These are phyloP conservation scores for Oenanthe javanica DNA, from an alignment of 140 eudicot species.

Conservation along the genomic window DNA sequence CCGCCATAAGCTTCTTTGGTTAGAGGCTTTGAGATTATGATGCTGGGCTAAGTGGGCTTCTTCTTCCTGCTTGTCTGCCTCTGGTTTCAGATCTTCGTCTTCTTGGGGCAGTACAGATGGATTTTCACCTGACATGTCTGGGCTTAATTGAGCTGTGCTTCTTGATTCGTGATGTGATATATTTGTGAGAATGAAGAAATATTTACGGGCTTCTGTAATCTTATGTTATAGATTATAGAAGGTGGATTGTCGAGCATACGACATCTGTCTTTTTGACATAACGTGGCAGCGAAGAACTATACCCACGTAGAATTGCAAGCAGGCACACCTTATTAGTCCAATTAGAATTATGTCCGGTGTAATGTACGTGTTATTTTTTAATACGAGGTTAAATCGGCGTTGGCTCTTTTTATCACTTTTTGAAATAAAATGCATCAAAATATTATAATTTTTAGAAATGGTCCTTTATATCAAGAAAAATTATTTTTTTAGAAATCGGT, in stretches of 20 bases:
- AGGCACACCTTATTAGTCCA: neutral
- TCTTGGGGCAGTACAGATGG: neutral
- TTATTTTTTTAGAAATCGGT: too few relatives aligned
- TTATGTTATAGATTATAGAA: too few relatives aligned
- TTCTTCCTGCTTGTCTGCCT: neutral
- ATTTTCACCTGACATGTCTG: neutral
- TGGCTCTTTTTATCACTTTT: too few relatives aligned
- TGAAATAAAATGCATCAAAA: too few relatives aligned
- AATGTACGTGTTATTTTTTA: too few relatives aligned
- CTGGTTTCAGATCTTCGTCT: neutral
- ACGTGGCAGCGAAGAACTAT: neutral
- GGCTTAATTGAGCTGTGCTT: neutral
- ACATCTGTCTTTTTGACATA: neutral
- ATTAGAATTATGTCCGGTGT: too few relatives aligned
- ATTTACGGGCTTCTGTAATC: too few relatives aligned
- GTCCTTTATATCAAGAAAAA: too few relatives aligned
- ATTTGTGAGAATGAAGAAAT: too few relatives aligned
- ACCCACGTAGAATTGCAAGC: neutral
- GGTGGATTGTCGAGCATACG: neutral
- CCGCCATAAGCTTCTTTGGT: constrained; percentile 68
- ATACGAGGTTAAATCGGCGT: too few relatives aligned
- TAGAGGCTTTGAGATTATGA: constrained; percentile 24
- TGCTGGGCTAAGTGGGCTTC: neutral
- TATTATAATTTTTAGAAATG: too few relatives aligned
- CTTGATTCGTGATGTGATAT: neutral